phyloP scores from a whole-genome alignment of 2,329 filamentous ascomycete species.

The Aspergillus sp. region DNA sequence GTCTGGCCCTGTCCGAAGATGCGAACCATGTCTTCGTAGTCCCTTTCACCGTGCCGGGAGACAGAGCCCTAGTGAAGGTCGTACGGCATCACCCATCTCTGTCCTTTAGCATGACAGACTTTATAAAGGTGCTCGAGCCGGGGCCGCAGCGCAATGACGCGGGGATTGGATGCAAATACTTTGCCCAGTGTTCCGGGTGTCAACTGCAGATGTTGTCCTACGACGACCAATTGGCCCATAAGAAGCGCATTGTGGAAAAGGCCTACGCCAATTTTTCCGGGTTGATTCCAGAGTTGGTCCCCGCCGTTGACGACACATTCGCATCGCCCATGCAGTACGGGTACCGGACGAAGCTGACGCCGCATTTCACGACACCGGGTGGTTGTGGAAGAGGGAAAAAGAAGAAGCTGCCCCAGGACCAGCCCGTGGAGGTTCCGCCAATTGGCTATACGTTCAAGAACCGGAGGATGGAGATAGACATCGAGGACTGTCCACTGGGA shows the following conservation, averaged over 20 bases:
- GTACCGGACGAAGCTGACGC: slow-evolving; percentile 94
- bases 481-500: slow-evolving; percentile 94
- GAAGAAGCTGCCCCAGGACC: slow-evolving; percentile 44
- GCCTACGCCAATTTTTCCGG: slow-evolving; percentile 88
- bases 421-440: slow-evolving; percentile 53
- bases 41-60: slow-evolving; percentile 80
- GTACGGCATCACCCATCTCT: slow-evolving; percentile 60
- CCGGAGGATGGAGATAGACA: slow-evolving; percentile 72
- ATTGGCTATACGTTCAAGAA: slow-evolving; percentile 90
- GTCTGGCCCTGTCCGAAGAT: slow-evolving; percentile 63
- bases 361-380: slow-evolving; percentile 80
- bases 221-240: slow-evolving; percentile 72
- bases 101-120: slow-evolving; percentile 70
- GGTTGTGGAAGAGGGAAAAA: slow-evolving; percentile 39
- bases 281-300: slow-evolving; percentile 65
- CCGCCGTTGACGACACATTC: slow-evolving; percentile 72
- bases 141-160: slow-evolving; percentile 69
- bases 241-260: slow-evolving; percentile 78
- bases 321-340: slow-evolving; percentile 84
- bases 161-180: slow-evolving; percentile 76
- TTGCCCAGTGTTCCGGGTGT: slow-evolving; percentile 77
- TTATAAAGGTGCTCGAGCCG: slow-evolving; percentile 65
- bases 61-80: slow-evolving; percentile 69
- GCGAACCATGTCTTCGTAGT: slow-evolving; percentile 71
- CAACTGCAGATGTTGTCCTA: slow-evolving; percentile 98